Conservation (phyloP, 176 grass and related monocot genomes). For the Leersia perrieri region DNA sequence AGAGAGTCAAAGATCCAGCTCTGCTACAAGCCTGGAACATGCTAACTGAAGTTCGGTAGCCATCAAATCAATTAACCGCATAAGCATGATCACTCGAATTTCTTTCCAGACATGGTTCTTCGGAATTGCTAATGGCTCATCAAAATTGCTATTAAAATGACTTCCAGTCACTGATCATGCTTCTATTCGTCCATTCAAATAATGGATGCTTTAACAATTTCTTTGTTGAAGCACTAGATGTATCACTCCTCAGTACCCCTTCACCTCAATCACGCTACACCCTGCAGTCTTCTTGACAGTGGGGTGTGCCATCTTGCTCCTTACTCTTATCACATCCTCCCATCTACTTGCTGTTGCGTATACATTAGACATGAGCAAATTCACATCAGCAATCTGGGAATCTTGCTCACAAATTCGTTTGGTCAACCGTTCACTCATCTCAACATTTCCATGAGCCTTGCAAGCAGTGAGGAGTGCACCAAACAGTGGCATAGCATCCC, state of each 20-base stretch:
- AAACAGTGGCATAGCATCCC: slow-evolving; percentile 46
- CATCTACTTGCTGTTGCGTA: slow-evolving; percentile 62
- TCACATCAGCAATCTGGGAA: slow-evolving; percentile 34
- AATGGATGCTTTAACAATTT: slow-evolving; percentile 15
- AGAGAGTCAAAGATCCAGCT: slow-evolving; percentile 24
- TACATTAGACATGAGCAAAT: slow-evolving; percentile 65
- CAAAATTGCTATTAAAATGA: background rate
- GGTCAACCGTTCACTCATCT: slow-evolving; percentile 52
- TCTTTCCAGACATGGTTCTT: background rate
- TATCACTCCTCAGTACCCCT: slow-evolving; percentile 6
- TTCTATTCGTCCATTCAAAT: background rate
- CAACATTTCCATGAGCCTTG: slow-evolving; percentile 47
- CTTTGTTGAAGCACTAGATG: slow-evolving; percentile 6
- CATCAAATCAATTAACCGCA: background rate
- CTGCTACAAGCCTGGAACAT: background rate
- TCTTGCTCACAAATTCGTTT: slow-evolving; percentile 42
- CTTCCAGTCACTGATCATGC: background rate
- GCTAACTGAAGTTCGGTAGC: background rate
- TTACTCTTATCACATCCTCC: slow-evolving; percentile 50
- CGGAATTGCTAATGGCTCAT: background rate
- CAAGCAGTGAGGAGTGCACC: slow-evolving; percentile 58
- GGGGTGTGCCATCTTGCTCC: slow-evolving; percentile 53
- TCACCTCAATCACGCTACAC: slow-evolving; percentile 61
- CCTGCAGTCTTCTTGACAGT: slow-evolving; percentile 66
- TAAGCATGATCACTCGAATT: slow-evolving; percentile 3